Percentiles rank a stretch among this genome's conserved stretches.
Evolutionary conservation across 169 alveolate species (phyloP).

Genomic region (Cyclospora cayetanensis): DNA sequence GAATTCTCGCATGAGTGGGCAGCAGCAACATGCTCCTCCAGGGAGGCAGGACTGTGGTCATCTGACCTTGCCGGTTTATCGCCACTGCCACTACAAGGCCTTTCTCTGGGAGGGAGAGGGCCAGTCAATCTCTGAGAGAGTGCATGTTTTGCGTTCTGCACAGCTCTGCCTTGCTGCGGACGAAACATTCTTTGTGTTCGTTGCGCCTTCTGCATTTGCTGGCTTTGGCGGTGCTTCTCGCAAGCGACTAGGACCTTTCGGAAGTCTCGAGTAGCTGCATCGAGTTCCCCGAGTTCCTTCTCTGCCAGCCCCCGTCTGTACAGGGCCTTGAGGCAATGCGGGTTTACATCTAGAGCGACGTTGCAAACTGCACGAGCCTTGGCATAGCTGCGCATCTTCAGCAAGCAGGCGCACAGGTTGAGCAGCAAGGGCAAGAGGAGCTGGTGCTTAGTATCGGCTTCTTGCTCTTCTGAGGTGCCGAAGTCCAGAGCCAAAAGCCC

Average conservation of each 20-base stretch:
- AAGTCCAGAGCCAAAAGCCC: neutral
- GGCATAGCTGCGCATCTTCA: neutral
- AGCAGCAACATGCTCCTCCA: neutral
- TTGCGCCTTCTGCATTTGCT: neutral
- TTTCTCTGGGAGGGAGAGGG: no score
- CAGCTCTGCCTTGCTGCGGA: no score
- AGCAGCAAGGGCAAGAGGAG: neutral
- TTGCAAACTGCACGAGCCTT: neutral
- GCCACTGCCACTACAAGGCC: no score
- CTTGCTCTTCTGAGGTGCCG: neutral
- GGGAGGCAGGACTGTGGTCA: no score
- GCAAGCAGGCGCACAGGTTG: neutral
- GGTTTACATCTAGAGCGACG: neutral
- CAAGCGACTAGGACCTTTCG: neutral
- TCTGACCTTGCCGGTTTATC: no score
- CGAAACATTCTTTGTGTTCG: no score
- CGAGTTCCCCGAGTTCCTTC: neutral
- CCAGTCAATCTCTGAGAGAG: no score
- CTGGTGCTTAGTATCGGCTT: neutral
- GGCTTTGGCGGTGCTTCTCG: no score
- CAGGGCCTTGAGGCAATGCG: neutral
- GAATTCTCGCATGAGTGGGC: neutral
- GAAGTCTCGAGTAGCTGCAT: neutral
- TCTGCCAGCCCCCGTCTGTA: neutral
- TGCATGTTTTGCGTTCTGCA: no score